phyloP scores from a whole-genome alignment of 192 early-diverging fungal species.

The Umbelopsis sp. region DNA sequence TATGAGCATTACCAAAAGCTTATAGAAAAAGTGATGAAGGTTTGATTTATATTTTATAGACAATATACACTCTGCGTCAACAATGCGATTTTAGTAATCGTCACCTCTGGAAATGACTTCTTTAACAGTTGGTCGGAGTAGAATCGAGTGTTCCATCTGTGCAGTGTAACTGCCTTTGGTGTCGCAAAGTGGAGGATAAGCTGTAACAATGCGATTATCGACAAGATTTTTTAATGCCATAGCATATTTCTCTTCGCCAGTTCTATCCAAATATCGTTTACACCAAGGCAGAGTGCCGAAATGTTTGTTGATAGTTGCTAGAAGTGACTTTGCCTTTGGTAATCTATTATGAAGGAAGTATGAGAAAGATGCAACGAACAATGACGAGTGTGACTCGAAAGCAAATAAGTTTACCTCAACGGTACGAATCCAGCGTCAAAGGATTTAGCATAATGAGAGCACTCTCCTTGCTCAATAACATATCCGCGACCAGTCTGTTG shows the following conservation, averaged over 20 bases:
- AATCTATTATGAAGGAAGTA: constrained; percentile 42
- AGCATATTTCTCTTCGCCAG: constrained; percentile 90
- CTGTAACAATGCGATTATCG: constrained; percentile 77
- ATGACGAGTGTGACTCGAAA: neutral
- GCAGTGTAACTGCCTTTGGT: constrained; percentile 88
- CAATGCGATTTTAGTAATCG: neutral
- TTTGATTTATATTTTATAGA: too few relatives aligned
- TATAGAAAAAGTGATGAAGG: neutral
- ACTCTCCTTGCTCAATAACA: constrained; percentile 89
- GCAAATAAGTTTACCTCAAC: constrained; percentile 48
- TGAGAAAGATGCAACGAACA: neutral
- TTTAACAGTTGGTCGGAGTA: constrained; percentile 88
- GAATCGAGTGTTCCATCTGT: constrained; percentile 95
- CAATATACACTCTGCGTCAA: too few relatives aligned
- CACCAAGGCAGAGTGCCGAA: constrained; percentile 97
- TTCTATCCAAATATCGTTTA: constrained; percentile 90
- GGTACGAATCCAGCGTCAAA: constrained; percentile 65
- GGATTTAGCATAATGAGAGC: constrained; percentile 85
- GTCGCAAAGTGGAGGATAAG: constrained; percentile 91
- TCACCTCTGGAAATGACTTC: constrained; percentile 57
- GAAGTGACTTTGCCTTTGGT: constrained; percentile 70
- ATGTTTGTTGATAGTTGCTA: constrained; percentile 83
- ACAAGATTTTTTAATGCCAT: constrained; percentile 85
- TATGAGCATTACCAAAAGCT: neutral
- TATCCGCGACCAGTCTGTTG: constrained; percentile 82